Evolutionary conservation across 208 protist species (phyloP), one percentile per base, ranked within the genome.

Genomic region (Trypanosoma mega): DNA sequence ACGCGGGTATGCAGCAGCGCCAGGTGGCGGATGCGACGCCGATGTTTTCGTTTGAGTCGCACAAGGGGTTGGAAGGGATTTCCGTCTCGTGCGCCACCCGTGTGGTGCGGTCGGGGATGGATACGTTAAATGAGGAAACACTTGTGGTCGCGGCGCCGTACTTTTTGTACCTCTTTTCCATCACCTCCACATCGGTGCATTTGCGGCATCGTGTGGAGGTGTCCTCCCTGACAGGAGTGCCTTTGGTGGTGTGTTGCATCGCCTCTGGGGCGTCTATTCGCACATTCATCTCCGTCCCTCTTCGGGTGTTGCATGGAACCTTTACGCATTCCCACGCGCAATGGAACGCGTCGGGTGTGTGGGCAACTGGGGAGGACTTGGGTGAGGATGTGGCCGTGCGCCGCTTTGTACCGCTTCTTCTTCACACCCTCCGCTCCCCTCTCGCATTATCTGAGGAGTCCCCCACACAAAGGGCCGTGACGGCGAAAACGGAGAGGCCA

Each of bases 131-230:
- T n/a, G n/a, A 6, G 24, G 27, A 56, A 11, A 7, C 12, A 2
- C 37, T 89, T 14, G 51, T 92, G 6, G 74, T 87, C 7, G 76
- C 77, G 20, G 79, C 72, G 23, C 73, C 82, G 18, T 85, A 64
- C 41, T 60, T 76, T n/a, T 44, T 87, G 37, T 68, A 74, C 11
- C 46, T 89, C 21, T 61, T 91, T 26, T 49, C 60, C 24, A 30
- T 73, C 54, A 84, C 24, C 7, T 23, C 50, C 37, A 14, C 11
- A 24, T 23, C 26, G 12, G 76, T 73, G 45, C 57, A 55, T n/a
- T 67, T 86, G n/a, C 18, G 72, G 16, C 63, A 77, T 21, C 68
- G 54, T 23, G 64, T 86, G 36, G 76, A 90, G 23, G 44, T 80
- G 18, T 71, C 76, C 12, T 37, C 46, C 49, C 59, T 90, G 16